phyloP scores from a whole-genome alignment of 2,329 filamentous ascomycete genomes.

The Dichotomopilus funicola region DNA sequence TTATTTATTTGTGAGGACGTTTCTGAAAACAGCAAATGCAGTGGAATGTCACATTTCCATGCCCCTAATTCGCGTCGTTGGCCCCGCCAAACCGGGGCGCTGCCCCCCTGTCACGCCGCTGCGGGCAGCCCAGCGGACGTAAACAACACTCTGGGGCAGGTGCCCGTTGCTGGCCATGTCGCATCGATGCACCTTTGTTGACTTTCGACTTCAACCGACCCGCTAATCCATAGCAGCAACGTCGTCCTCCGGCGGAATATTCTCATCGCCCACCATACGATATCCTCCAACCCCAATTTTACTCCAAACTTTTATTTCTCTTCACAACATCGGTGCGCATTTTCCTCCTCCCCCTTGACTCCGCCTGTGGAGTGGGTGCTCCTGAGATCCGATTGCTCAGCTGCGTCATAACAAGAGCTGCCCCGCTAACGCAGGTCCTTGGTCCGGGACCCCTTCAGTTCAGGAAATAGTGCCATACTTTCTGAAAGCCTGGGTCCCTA shows the following conservation, averaged over 20 bases:
- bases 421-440: constrained; percentile 20
- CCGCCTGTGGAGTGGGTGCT: constrained; percentile 10
- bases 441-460: constrained; percentile 12
- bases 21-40: no score
- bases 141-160: no score
- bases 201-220: background rate
- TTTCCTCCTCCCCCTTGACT: background rate
- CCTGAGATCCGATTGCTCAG: background rate
- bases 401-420: constrained; percentile 17
- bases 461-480: constrained; percentile 12
- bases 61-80: no score
- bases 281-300: constrained; percentile 3
- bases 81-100: no score
- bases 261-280: background rate
- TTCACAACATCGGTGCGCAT: constrained; percentile 8
- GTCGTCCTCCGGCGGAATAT: background rate
- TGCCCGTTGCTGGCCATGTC: background rate
- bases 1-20: no score
- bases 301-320: constrained; percentile 9
- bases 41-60: no score
- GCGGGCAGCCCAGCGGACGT: no score
- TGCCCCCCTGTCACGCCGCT: no score
- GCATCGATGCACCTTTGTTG: constrained; percentile 7
- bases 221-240: no score
- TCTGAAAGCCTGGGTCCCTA: constrained; percentile 3